Evolutionary conservation across 768 basidiomycete genomes (phyloP).

Genomic region (Kwoniella bestiolae): DNA sequence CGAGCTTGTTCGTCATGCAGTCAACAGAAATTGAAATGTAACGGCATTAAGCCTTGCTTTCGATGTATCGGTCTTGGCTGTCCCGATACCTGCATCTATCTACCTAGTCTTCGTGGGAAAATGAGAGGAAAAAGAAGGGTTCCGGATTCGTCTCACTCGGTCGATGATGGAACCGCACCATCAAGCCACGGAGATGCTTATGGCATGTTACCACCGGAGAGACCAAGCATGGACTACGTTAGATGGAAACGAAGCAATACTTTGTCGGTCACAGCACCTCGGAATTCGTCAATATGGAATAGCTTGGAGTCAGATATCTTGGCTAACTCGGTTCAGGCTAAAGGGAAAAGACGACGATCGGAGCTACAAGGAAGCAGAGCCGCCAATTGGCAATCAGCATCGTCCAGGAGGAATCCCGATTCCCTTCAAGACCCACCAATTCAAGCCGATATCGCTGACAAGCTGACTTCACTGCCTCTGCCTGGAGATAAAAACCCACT

Average conservation of each 20-base stretch:
- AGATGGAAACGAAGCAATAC: constrained; percentile 9
- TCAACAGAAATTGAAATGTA: constrained; percentile 36
- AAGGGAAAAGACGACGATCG: background rate
- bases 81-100: constrained; percentile 28
- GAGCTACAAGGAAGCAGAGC: background rate
- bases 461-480: constrained; percentile 38
- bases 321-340: no score
- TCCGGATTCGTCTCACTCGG: background rate
- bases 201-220: constrained; percentile 18
- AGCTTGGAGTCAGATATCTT: no score
- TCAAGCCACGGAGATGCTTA: background rate
- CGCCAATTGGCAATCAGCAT: background rate
- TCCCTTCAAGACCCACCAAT: background rate
- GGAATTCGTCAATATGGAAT: constrained; percentile 10
- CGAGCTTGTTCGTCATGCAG: constrained; percentile 37
- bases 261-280: background rate
- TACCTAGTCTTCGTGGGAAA: constrained; percentile 40
- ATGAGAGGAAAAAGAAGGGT: constrained; percentile 29
- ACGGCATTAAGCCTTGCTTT: constrained; percentile 37
- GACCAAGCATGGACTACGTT: constrained; percentile 1
- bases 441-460: constrained; percentile 18
- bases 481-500: constrained; percentile 47
- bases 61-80: constrained; percentile 26
- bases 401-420: no score
- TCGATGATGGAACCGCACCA: background rate